These are phyloP conservation scores for Osmanthus fragrans DNA, from an alignment of 257 asterid species.

Conservation along the genomic window DNA sequence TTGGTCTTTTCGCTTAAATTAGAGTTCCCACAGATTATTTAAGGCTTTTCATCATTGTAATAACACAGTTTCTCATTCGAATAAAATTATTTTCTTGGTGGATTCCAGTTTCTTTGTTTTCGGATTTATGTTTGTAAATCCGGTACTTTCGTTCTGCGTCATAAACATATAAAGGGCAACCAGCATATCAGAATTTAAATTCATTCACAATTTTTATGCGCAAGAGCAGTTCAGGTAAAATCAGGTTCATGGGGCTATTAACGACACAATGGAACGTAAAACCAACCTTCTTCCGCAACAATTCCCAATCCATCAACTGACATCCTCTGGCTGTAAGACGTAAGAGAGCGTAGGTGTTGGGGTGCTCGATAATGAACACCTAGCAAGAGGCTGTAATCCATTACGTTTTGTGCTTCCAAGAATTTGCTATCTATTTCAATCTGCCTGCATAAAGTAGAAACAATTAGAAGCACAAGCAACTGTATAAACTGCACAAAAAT, in stretches of 20 bases:
- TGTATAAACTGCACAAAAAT: conserved; percentile 7
- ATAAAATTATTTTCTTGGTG: no score
- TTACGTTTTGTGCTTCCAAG: conserved; percentile 85
- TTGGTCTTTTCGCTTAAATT: no score
- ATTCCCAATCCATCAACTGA: conserved; percentile 68
- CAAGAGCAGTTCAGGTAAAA: neutral
- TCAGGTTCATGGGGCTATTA: neutral
- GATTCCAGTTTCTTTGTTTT: no score
- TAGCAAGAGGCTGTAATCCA: conserved; percentile 95
- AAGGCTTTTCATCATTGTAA: no score
- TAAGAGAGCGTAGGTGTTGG: conserved; percentile 70
- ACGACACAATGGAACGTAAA: neutral
- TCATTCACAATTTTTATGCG: no score
- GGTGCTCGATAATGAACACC: conserved; percentile 99
- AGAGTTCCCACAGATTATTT: no score
- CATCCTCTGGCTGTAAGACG: conserved; percentile 51
- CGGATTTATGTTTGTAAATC: no score
- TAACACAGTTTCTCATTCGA: no score
- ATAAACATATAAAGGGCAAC: no score
- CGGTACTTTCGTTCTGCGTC: no score
- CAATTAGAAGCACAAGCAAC: conserved; percentile 13
- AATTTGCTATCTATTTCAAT: conserved; percentile 86
- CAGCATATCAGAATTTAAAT: no score
- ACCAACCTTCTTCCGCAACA: conserved; percentile 80
- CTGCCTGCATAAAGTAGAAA: conserved; percentile 62